Evolutionary conservation across 177 flowering plant species (phyloP).

Genomic region (Vitis hybrid): DNA sequence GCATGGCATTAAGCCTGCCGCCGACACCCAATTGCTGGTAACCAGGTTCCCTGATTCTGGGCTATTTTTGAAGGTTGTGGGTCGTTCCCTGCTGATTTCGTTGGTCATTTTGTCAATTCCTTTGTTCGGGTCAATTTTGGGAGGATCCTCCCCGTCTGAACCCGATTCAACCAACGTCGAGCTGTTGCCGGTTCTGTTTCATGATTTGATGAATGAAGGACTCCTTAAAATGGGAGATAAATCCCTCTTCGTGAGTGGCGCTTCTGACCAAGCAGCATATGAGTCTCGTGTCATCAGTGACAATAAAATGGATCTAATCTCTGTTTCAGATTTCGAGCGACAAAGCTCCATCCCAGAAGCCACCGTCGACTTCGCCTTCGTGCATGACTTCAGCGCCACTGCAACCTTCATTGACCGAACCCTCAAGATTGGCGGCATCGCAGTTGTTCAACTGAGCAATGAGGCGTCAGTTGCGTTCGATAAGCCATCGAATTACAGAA

Average conservation of each 20-base stretch:
- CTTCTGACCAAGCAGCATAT: not conserved
- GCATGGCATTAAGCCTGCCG: not conserved
- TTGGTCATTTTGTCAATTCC: conserved; percentile 47
- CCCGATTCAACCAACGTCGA: conserved; percentile 4
- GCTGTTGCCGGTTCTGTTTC: conserved; percentile 38
- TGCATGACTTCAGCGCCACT: conserved; percentile 3
- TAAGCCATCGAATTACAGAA: conserved; percentile 44
- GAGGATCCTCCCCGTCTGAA: not conserved
- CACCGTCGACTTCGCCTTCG: conserved; percentile 39
- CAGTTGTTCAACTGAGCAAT: conserved; percentile 30
- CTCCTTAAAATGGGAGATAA: conserved; percentile 41
- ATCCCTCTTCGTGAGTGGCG: conserved; percentile 35
- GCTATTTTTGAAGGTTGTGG: conserved; percentile 32
- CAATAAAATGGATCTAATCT: conserved; percentile 28
- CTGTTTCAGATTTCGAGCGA: conserved; percentile 22
- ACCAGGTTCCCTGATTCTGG: conserved; percentile 42
- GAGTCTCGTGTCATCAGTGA: conserved; percentile 21
- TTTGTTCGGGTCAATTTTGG: conserved; percentile 23
- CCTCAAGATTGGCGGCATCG: conserved; percentile 55
- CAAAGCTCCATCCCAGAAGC: conserved; percentile 31
- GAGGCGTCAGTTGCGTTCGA: conserved; percentile 20
- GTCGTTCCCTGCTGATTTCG: conserved; percentile 45
- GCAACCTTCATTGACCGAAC: conserved; percentile 38
- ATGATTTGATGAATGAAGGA: conserved; percentile 54
- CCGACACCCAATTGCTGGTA: conserved; percentile 28